Evolutionary conservation across 345 rosid genomes (phyloP).

Genomic region (Microthlaspi erraticum): DNA sequence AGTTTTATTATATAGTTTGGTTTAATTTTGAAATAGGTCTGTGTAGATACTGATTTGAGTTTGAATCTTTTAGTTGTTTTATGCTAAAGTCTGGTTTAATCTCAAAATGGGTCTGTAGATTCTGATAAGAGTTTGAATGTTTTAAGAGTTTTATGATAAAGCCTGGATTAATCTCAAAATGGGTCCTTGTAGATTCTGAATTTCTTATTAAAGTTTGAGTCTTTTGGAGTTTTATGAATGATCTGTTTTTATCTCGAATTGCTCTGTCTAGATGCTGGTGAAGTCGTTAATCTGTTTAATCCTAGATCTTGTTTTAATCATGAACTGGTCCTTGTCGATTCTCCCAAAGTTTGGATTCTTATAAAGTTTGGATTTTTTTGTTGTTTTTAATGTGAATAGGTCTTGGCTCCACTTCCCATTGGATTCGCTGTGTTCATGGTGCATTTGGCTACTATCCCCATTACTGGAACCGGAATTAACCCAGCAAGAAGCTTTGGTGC

Average conservation of each 20-base stretch:
- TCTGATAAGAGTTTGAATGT: slow-evolving; percentile 1
- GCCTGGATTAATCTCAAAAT: background rate
- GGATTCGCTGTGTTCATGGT: slow-evolving; percentile 85
- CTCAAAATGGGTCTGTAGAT: background rate
- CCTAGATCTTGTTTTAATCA: background rate
- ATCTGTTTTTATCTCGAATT: background rate
- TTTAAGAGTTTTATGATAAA: background rate
- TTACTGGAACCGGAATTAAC: slow-evolving; percentile 83
- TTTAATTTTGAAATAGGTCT: background rate
- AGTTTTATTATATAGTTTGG: background rate
- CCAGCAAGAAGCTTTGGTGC: slow-evolving; percentile 85
- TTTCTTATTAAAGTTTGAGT: background rate
- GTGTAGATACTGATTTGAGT: background rate
- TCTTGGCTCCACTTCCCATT: slow-evolving; percentile 79
- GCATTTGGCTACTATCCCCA: slow-evolving; percentile 79
- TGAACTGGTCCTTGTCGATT: background rate
- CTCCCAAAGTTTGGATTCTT: background rate
- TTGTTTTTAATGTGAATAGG: slow-evolving; percentile 14
- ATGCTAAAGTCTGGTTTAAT: too few relatives aligned
- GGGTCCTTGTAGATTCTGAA: background rate
- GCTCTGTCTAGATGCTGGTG: background rate
- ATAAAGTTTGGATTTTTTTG: background rate
- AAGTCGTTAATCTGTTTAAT: background rate
- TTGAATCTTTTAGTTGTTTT: background rate
- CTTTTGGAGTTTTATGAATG: background rate